Percentiles rank a stretch among this genome's conserved stretches.
Conservation (phyloP, 352 stramenopile species). For the Paralagenidium karlingii region DNA sequence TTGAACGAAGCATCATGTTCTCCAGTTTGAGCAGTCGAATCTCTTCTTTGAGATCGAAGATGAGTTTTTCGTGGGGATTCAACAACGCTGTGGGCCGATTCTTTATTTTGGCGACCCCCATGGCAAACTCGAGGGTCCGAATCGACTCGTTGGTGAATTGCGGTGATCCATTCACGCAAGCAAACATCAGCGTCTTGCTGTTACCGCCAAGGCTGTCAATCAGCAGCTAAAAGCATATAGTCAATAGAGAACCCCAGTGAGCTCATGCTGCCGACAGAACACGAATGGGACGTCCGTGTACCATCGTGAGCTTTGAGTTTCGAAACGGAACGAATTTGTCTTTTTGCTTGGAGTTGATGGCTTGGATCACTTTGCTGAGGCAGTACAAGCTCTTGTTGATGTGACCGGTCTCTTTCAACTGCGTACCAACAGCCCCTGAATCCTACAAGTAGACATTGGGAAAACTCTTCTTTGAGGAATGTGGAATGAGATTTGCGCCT, state of each 20-base stretch:
- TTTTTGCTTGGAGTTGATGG: constrained; percentile 35
- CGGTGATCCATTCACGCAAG: constrained; percentile 44
- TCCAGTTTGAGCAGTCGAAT: constrained; percentile 54
- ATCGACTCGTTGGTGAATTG: constrained; percentile 48
- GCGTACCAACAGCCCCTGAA: constrained; percentile 35
- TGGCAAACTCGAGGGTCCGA: constrained; percentile 63
- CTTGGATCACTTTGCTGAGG: constrained; percentile 63
- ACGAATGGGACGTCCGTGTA: too few relatives aligned
- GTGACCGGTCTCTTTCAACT: constrained; percentile 59
- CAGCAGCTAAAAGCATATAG: constrained; percentile 23
- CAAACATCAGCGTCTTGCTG: constrained; percentile 70
- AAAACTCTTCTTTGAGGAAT: not conserved
- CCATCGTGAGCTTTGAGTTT: constrained; percentile 63
- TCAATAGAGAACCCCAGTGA: not conserved
- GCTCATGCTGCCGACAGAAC: too few relatives aligned
- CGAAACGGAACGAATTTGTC: constrained; percentile 52
- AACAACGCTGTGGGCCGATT: constrained; percentile 49
- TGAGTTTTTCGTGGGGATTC: constrained; percentile 60
- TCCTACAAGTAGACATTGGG: too few relatives aligned
- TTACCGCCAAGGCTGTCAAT: constrained; percentile 59
- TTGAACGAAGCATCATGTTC: constrained; percentile 53
- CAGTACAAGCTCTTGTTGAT: constrained; percentile 77
- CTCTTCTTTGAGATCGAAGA: constrained; percentile 48
- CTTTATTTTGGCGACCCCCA: constrained; percentile 72
- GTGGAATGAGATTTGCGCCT: not conserved